Conservation (phyloP, 495 filamentous ascomycete genomes). For the Astrothelium macrocarpum region DNA sequence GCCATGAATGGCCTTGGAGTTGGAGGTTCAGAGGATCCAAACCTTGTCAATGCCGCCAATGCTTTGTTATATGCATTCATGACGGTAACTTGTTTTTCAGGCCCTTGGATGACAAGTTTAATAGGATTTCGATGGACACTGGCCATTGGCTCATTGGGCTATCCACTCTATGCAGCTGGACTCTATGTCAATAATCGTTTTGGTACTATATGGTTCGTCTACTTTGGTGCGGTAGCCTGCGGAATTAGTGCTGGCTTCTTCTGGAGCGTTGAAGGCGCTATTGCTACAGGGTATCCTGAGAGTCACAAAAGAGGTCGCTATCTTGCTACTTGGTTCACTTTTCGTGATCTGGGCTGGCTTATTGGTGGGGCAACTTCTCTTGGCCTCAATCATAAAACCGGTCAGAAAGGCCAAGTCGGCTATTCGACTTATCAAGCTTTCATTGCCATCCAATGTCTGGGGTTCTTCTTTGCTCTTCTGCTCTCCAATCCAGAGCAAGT, state of each 20-base stretch:
- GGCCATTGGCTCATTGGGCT: slow-evolving; percentile 14
- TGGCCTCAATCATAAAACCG: slow-evolving; percentile 14
- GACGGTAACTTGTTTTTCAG: slow-evolving; percentile 16
- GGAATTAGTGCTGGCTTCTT: slow-evolving; percentile 17
- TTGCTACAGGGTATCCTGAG: slow-evolving; percentile 19
- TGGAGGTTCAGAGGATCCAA: slow-evolving; percentile 12
- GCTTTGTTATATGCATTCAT: slow-evolving; percentile 18
- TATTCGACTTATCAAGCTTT: slow-evolving; percentile 17
- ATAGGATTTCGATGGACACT: slow-evolving; percentile 20
- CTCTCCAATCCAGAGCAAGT: slow-evolving; percentile 18
- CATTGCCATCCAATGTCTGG: slow-evolving; percentile 19
- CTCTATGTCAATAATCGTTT: slow-evolving; percentile 18
- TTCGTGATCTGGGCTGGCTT: slow-evolving; percentile 15
- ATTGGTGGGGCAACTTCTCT: slow-evolving; percentile 17
- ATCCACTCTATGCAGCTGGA: slow-evolving; percentile 17
- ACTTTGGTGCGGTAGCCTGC: slow-evolving; percentile 11
- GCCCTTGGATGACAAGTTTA: slow-evolving; percentile 13
- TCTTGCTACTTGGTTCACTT: slow-evolving; percentile 17
- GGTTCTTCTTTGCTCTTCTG: slow-evolving; percentile 14
- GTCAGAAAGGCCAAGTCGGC: slow-evolving; percentile 16
- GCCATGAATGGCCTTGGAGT: slow-evolving; percentile 20
- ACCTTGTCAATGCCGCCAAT: slow-evolving; percentile 18
- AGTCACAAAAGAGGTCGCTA: slow-evolving; percentile 17
- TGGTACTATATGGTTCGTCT: slow-evolving; percentile 16
- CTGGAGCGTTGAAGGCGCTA: slow-evolving; percentile 19